A percentile compares a stretch with the other conserved stretches of the same genome.
These are phyloP conservation scores for Sistotremastrum niveocremeum DNA, from an alignment of 768 basidiomycete genomes.

Conservation along the genomic window DNA sequence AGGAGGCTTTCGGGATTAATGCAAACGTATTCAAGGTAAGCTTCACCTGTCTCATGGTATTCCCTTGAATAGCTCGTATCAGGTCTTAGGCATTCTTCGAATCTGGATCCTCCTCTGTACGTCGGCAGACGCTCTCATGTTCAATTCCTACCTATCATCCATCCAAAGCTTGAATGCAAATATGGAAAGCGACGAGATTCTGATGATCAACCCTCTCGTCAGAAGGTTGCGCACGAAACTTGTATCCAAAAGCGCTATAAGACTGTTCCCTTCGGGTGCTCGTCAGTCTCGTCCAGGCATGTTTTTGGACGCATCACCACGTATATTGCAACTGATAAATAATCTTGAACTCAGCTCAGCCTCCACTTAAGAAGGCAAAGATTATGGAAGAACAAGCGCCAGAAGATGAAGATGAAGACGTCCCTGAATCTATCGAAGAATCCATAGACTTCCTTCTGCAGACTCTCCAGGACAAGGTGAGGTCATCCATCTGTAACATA, in stretches of 20 bases:
- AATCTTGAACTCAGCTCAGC: constrained; percentile 9
- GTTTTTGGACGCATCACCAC: too few relatives aligned
- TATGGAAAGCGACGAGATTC: constrained; percentile 26
- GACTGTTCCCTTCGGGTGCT: constrained; percentile 40
- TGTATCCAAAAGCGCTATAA: constrained; percentile 46
- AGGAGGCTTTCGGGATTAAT: too few relatives aligned
- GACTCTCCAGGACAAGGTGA: constrained; percentile 70
- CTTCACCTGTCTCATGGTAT: too few relatives aligned
- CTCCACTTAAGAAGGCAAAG: constrained; percentile 8
- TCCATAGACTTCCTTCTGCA: constrained; percentile 61
- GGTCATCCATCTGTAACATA: constrained; percentile 4
- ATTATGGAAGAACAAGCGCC: constrained; percentile 5
- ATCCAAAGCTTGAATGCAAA: constrained; percentile 32
- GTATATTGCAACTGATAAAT: too few relatives aligned
- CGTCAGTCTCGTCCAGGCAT: constrained; percentile 18
- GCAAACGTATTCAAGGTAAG: too few relatives aligned
- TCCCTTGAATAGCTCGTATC: too few relatives aligned
- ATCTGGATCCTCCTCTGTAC: too few relatives aligned
- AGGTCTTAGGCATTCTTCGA: too few relatives aligned
- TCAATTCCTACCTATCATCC: neutral
- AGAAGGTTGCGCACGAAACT: constrained; percentile 61
- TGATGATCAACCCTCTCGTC: constrained; percentile 48
- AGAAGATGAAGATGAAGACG: constrained; percentile 38
- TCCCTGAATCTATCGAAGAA: constrained; percentile 68
- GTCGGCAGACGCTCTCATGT: too few relatives aligned